Evolutionary conservation across 768 basidiomycete species (phyloP).

Genomic region (Mycena floridula): DNA sequence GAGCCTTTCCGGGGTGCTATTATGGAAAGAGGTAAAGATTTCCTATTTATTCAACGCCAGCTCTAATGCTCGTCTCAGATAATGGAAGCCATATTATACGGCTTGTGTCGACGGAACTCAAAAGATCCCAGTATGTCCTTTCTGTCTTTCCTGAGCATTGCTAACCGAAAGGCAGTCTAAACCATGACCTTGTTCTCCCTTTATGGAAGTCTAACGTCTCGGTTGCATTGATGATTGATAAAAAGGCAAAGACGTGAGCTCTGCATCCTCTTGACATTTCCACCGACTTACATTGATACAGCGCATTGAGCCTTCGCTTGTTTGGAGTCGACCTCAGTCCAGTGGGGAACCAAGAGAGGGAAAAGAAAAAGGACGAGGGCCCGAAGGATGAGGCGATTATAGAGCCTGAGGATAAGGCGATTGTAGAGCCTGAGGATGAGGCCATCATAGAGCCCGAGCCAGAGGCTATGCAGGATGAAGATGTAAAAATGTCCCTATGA

Average conservation of each 20-base stretch:
- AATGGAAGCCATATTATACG: constrained; percentile 68
- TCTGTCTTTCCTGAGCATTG: constrained; percentile 2
- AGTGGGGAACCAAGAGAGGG: constrained; percentile 26
- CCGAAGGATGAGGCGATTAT: background rate
- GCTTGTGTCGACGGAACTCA: constrained; percentile 48
- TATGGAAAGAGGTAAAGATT: constrained; percentile 44
- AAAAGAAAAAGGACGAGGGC: background rate
- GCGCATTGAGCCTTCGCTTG: constrained; percentile 81
- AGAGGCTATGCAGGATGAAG: background rate
- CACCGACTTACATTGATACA: constrained; percentile 21
- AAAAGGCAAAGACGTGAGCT: constrained; percentile 86
- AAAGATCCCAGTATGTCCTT: constrained; percentile 18
- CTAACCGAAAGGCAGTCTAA: constrained; percentile 38
- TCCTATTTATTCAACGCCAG: constrained; percentile 4
- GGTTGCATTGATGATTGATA: constrained; percentile 89
- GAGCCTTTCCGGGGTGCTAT: constrained; percentile 53
- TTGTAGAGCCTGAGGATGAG: constrained; percentile 1
- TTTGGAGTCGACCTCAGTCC: constrained; percentile 76
- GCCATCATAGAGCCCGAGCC: background rate
- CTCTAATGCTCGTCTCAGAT: constrained; percentile 29
- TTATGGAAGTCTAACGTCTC: constrained; percentile 93
- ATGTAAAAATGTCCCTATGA: too few relatives aligned
- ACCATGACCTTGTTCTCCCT: constrained; percentile 83
- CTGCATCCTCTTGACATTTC: background rate
- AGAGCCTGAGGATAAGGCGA: constrained; percentile 1